Conservation (phyloP, 345 rosid genomes). For the Populus simonii region DNA sequence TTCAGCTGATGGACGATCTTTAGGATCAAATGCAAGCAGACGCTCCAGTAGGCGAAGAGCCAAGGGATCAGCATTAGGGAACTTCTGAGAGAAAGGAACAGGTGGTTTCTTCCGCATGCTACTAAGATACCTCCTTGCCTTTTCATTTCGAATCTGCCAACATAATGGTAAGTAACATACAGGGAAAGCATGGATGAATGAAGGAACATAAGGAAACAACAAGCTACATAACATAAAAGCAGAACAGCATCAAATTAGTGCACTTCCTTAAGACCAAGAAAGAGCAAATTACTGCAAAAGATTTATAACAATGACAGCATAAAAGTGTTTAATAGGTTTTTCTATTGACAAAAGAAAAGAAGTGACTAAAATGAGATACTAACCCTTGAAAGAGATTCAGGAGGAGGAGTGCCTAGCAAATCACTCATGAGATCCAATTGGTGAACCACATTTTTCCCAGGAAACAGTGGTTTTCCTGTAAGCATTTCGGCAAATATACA, state of each 20-base stretch:
- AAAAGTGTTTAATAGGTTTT: background rate
- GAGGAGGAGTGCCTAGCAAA: conserved; percentile 85
- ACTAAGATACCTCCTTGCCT: conserved; percentile 93
- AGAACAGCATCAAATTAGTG: background rate
- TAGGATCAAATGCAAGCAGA: conserved; percentile 94
- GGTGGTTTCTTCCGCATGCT: conserved; percentile 87
- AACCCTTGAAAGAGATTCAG: conserved; percentile 77
- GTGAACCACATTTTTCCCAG: conserved; percentile 95
- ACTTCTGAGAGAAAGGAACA: conserved; percentile 76
- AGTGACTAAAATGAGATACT: conserved; percentile 11
- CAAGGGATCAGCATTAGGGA: conserved; percentile 75
- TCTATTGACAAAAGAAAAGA: conserved; percentile 1
- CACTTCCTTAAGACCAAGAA: background rate
- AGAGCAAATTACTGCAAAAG: conserved; percentile 1
- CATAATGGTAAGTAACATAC: background rate
- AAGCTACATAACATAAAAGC: conserved; percentile 5
- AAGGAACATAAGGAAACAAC: background rate
- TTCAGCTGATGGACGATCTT: conserved; percentile 92
- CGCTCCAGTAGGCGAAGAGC: conserved; percentile 74
- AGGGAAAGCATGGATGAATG: background rate
- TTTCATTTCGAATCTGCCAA: conserved; percentile 88
- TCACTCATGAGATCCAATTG: conserved; percentile 97
- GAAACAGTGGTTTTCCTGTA: conserved; percentile 86
- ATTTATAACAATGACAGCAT: background rate
- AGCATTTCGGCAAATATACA: conserved; percentile 99